phyloP scores from a whole-genome alignment of 2,329 filamentous ascomycete species.

The Cladosporium sp. region DNA sequence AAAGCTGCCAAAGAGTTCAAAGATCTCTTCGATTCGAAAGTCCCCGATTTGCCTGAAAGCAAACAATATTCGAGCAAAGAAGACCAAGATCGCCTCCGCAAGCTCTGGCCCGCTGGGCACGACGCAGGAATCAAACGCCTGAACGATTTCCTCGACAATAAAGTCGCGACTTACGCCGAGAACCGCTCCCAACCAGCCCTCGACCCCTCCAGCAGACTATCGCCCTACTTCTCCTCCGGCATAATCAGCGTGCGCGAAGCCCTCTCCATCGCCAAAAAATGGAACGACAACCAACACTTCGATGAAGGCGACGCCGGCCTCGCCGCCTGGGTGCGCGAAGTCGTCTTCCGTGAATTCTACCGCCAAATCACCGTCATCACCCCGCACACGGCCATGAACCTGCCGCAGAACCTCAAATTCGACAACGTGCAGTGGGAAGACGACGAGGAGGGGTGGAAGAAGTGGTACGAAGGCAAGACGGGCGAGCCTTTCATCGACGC shows the following conservation, averaged over 20 bases:
- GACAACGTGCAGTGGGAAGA: constrained; percentile 50
- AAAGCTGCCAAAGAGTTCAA: constrained; percentile 46
- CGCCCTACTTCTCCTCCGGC: constrained; percentile 44
- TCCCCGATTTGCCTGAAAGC: constrained; percentile 36
- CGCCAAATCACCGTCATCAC: constrained; percentile 44
- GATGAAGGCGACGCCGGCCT: constrained; percentile 33
- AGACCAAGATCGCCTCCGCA: constrained; percentile 37
- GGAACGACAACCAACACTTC: constrained; percentile 44
- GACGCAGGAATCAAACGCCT: constrained; percentile 40
- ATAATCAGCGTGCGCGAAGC: constrained; percentile 45
- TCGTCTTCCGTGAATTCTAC: constrained; percentile 50
- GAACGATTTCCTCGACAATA: constrained; percentile 37
- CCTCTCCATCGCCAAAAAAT: constrained; percentile 37
- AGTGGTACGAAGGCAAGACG: constrained; percentile 45
- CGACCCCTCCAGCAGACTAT: constrained; percentile 40
- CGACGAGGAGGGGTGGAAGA: constrained; percentile 46
- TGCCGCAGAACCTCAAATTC: constrained; percentile 50
- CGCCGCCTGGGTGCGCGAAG: constrained; percentile 47
- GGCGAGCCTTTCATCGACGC: constrained; percentile 50
- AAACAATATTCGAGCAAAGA: constrained; percentile 39
- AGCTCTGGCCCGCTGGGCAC: constrained; percentile 45
- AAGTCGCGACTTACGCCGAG: constrained; percentile 34
- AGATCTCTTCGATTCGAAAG: constrained; percentile 54
- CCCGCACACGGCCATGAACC: constrained; percentile 48
- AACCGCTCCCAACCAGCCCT: constrained; percentile 41